Evolutionary conservation across 371 early-diverging fungal genomes (phyloP).

Genomic region (Mortierella sp.): DNA sequence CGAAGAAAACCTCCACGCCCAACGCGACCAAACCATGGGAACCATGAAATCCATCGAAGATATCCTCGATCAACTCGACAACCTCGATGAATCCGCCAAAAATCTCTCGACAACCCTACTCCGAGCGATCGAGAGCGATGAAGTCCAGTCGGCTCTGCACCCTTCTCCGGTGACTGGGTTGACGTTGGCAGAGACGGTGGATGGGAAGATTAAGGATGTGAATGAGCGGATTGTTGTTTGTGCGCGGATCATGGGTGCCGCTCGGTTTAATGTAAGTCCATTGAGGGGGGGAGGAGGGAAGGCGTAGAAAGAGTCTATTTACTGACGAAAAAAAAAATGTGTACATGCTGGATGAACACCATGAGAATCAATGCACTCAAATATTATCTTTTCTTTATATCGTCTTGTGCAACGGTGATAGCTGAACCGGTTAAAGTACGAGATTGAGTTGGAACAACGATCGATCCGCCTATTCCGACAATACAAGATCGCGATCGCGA

Average conservation of each 20-base stretch:
- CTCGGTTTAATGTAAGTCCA: conserved; percentile 38
- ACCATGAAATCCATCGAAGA: conserved; percentile 22
- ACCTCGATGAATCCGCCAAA: conserved; percentile 30
- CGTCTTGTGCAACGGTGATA: not conserved
- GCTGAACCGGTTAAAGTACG: conserved; percentile 50
- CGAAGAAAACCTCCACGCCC: not conserved
- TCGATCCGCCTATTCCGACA: conserved; percentile 41
- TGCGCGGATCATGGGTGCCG: conserved; percentile 39
- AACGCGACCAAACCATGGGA: conserved; percentile 11
- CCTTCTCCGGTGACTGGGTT: conserved; percentile 28
- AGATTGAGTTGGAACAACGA: conserved; percentile 48
- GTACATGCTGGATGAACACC: too few relatives aligned
- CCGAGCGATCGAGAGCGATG: conserved; percentile 18
- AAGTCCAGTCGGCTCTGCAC: conserved; percentile 26
- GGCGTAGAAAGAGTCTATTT: too few relatives aligned
- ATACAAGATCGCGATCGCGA: conserved; percentile 46
- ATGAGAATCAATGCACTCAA: too few relatives aligned
- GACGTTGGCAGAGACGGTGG: conserved; percentile 42
- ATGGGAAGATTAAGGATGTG: conserved; percentile 37
- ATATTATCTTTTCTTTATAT: too few relatives aligned
- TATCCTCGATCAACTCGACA: conserved; percentile 14
- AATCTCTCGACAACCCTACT: conserved; percentile 1
- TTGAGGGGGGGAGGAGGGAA: too few relatives aligned
- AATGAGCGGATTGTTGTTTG: conserved; percentile 45
- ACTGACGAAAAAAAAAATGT: too few relatives aligned